Conservation (phyloP, 2,329 filamentous ascomycete genomes). For the Apiospora hydei region DNA sequence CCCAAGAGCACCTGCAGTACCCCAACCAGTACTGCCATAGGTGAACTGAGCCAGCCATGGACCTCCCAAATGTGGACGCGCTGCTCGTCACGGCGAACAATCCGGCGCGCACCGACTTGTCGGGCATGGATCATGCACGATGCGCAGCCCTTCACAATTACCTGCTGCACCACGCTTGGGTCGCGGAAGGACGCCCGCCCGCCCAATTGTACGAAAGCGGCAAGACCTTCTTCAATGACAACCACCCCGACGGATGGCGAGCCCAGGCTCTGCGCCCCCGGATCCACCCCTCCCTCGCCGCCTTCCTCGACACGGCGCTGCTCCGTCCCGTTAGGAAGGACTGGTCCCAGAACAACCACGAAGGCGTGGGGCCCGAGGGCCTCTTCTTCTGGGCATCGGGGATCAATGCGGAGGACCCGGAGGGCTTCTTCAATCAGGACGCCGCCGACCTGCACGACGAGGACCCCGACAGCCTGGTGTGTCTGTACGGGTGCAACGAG, state of each 20-base stretch:
- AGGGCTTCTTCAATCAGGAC: slow-evolving; percentile 34
- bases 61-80: slow-evolving; percentile 26
- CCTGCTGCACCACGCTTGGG: slow-evolving; percentile 39
- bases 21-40: neutral
- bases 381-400: slow-evolving; percentile 37
- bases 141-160: slow-evolving; percentile 44
- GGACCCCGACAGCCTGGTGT: slow-evolving; percentile 35
- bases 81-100: slow-evolving; percentile 39
- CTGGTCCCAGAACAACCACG: slow-evolving; percentile 9
- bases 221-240: slow-evolving; percentile 33
- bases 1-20: too few species aligned
- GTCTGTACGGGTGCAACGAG: slow-evolving; percentile 35
- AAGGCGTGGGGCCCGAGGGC: neutral
- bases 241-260: slow-evolving; percentile 25
- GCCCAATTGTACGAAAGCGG: slow-evolving; percentile 29
- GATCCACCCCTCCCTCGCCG: slow-evolving; percentile 36
- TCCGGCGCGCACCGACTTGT: slow-evolving; percentile 36
- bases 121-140: slow-evolving; percentile 37
- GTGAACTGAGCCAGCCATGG: slow-evolving; percentile 27
- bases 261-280: slow-evolving; percentile 36
- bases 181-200: slow-evolving; percentile 34
- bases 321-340: slow-evolving; percentile 28
- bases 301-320: slow-evolving; percentile 36
- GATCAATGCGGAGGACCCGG: slow-evolving; percentile 28
- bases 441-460: slow-evolving; percentile 27